A percentile compares a stretch with the other conserved stretches of the same genome.
Evolutionary conservation across 2,329 filamentous ascomycete genomes (phyloP).

Genomic region (Diaporthe sp.): DNA sequence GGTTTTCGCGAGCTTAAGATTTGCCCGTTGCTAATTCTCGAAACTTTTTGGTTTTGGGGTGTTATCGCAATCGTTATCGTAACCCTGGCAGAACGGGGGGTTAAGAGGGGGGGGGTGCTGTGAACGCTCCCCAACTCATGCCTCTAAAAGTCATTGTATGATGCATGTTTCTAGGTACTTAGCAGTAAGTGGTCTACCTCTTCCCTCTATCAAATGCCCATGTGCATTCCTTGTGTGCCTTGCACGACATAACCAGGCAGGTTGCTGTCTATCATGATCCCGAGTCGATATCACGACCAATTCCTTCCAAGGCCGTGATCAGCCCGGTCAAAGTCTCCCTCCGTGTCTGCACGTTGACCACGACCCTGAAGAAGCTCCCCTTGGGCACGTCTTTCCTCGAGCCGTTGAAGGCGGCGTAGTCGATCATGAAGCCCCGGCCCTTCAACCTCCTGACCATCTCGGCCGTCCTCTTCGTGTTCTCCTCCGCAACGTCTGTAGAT

Average conservation of each 20-base stretch:
- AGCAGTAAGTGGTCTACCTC: neutral
- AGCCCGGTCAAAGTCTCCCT: conserved; percentile 66
- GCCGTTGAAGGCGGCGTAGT: conserved; percentile 67
- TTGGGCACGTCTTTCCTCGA: conserved; percentile 47
- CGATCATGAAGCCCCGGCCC: conserved; percentile 70
- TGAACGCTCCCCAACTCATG: neutral
- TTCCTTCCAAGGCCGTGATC: conserved; percentile 66
- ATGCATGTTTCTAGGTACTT: neutral
- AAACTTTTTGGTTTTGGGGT: conserved; percentile 30
- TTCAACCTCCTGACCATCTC: conserved; percentile 64
- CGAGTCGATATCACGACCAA: conserved; percentile 51
- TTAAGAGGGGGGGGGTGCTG: neutral
- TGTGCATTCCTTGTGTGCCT: neutral
- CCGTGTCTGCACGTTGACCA: conserved; percentile 70
- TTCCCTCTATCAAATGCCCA: neutral
- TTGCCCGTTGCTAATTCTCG: neutral
- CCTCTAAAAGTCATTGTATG: neutral
- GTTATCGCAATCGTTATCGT: conserved; percentile 32
- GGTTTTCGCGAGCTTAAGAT: neutral
- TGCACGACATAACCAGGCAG: neutral
- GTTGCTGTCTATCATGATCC: neutral
- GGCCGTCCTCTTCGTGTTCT: conserved; percentile 65
- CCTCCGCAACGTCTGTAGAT: conserved; percentile 61
- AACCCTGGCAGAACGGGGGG: conserved; percentile 6
- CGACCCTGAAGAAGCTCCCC: conserved; percentile 72